These are phyloP conservation scores for Sarocladium oryzae DNA, from an alignment of 2,329 filamentous ascomycete genomes.

Conservation along the genomic window DNA sequence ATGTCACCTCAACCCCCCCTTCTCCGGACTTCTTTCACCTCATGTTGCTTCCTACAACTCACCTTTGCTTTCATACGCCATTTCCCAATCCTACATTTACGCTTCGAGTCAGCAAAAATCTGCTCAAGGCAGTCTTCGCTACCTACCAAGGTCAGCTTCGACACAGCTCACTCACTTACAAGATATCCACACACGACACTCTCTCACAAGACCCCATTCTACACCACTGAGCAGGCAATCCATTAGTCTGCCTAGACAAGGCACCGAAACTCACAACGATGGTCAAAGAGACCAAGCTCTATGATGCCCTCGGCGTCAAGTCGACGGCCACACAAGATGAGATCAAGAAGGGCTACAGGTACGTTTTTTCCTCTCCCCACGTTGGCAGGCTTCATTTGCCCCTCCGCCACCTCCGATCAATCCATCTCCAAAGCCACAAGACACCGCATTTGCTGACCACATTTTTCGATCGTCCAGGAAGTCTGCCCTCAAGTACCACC, in stretches of 20 bases:
- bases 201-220: background rate
- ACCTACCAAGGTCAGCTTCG: background rate
- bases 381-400: background rate
- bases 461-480: constrained; percentile 48
- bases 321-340: constrained; percentile 82
- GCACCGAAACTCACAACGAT: constrained; percentile 44
- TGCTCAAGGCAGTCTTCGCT: background rate
- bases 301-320: constrained; percentile 76
- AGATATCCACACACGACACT: background rate
- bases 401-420: background rate
- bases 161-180: constrained; percentile 6
- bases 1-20: background rate
- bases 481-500: constrained; percentile 84
- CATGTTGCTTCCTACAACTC: constrained; percentile 7
- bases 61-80: background rate
- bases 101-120: background rate
- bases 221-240: background rate
- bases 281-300: constrained; percentile 94
- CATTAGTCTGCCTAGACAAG: background rate
- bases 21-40: constrained; percentile 1
- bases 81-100: background rate
- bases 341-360: constrained; percentile 94
- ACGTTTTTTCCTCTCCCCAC: constrained; percentile 27
- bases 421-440: background rate
- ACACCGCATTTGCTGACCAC: constrained; percentile 26